Evolutionary conservation across 1,139 yeast species (phyloP), one percentile per base, ranked within the genome.

Genomic region (Trichomonascaceae sp.): DNA sequence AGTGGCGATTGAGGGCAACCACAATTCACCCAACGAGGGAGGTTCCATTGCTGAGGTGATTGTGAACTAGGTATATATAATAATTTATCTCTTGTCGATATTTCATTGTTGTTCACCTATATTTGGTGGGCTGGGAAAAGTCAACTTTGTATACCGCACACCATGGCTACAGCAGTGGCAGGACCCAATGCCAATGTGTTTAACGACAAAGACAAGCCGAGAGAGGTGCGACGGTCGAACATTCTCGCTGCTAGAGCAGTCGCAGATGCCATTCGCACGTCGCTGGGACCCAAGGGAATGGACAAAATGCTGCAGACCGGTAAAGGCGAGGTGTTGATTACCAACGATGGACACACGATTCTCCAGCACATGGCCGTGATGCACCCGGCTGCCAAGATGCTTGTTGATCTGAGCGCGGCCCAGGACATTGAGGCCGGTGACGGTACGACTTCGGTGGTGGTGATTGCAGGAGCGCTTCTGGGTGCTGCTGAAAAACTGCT

Each of bases 341-440:
- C 97, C 43, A 92, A 89, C 57, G 99, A 89, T 60, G 99, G 99
- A 28, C 97, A 93, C 55, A 85, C 97, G 13, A 92, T 92, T 50
- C 66, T 92, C 48, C 79, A 84, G 52, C 97, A 92, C 55, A 89
- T 92, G 92, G 97, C 96, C 6, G 93, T 92, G 29, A 69, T 92
- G 49, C 98, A 85, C 26, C 56, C 99, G 2, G 99, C 96, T 2
- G 98, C 98, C 2, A 77, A 87, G 52, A 89, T 92, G 97, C 71
- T 89, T 48, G 98, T 89, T 33, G 98, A 92, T 55, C 84, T 92
- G 18, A 79, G 94, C 43, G 95, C 89, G 32, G 97, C 98, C 1
- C 98, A 89, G 60, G 98, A 89, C 51, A 78, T 87, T 25, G 99
- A 87, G 57, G 97, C 98, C 16, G 99, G 99, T 38, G 99, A 89